Evolutionary conservation across 768 basidiomycete species (phyloP).

Genomic region (Russula foetens): DNA sequence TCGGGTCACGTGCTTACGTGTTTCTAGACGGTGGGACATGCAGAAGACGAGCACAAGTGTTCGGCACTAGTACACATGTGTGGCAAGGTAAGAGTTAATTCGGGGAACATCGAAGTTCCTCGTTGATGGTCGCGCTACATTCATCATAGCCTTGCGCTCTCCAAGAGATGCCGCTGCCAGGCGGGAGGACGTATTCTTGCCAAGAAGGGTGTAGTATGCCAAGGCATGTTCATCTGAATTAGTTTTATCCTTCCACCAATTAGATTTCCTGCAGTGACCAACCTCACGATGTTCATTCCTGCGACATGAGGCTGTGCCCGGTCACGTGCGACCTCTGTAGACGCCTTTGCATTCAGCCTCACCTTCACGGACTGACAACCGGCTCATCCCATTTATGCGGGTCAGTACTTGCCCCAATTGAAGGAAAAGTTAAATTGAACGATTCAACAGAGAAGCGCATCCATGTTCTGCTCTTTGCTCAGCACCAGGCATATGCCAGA

Average conservation of each 20-base stretch:
- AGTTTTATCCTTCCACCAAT: background rate
- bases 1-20: background rate
- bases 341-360: slow-evolving; percentile 42
- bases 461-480: slow-evolving; percentile 37
- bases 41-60: slow-evolving; percentile 44
- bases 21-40: slow-evolving; percentile 39
- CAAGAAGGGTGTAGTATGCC: slow-evolving; percentile 9
- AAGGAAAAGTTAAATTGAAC: background rate
- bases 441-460: slow-evolving; percentile 41
- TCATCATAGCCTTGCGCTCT: slow-evolving; percentile 13
- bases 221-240: background rate
- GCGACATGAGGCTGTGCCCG: slow-evolving; percentile 46
- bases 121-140: background rate
- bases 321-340: slow-evolving; percentile 47
- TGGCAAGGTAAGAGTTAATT: slow-evolving; percentile 35
- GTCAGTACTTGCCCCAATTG: slow-evolving; percentile 26
- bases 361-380: slow-evolving; percentile 42
- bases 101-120: background rate
- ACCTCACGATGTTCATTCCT: slow-evolving; percentile 39
- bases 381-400: slow-evolving; percentile 47
- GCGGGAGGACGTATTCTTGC: slow-evolving; percentile 11
- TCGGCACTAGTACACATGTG: slow-evolving; percentile 47
- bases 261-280: slow-evolving; percentile 30
- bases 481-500: slow-evolving; percentile 47
- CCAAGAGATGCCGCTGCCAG: background rate